Evolutionary conservation across 768 basidiomycete species (phyloP).

Genomic region (Glaciozyma martinii): DNA sequence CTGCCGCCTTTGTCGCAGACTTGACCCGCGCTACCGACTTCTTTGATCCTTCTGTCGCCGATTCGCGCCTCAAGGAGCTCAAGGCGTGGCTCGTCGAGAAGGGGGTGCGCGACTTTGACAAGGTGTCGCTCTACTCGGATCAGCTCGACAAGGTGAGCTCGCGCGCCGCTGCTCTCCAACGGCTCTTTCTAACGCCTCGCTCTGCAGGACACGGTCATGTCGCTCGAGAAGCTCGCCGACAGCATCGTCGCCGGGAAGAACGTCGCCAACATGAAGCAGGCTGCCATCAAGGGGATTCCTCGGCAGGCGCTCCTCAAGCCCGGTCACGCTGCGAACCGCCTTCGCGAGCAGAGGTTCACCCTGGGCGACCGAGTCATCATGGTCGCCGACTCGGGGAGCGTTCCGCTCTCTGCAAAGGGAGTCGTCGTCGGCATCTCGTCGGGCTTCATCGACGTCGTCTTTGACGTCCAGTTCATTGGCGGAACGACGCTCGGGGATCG

Average conservation of each 20-base stretch:
- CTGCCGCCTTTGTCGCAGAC: conserved; percentile 45
- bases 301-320: conserved; percentile 90
- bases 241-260: conserved; percentile 55
- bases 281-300: conserved; percentile 86
- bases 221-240: conserved; percentile 71
- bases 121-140: conserved; percentile 83
- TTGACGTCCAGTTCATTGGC: conserved; percentile 93
- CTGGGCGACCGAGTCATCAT: conserved; percentile 91
- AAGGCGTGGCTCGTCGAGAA: conserved; percentile 76
- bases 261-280: conserved; percentile 66
- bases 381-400: conserved; percentile 89
- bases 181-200: neutral
- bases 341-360: conserved; percentile 77
- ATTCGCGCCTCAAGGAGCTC: conserved; percentile 65
- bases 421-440: conserved; percentile 82
- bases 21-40: conserved; percentile 59
- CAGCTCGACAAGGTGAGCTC: conserved; percentile 69
- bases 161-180: neutral
- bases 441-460: conserved; percentile 85
- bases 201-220: conserved; percentile 60
- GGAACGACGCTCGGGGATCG: conserved; percentile 76
- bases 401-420: conserved; percentile 82
- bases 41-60: conserved; percentile 47
- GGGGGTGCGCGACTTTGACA: conserved; percentile 82
- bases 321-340: conserved; percentile 72